These are phyloP conservation scores for Tolypocladium sp. DNA, from an alignment of 2,329 filamentous ascomycete species.

Conservation along the genomic window DNA sequence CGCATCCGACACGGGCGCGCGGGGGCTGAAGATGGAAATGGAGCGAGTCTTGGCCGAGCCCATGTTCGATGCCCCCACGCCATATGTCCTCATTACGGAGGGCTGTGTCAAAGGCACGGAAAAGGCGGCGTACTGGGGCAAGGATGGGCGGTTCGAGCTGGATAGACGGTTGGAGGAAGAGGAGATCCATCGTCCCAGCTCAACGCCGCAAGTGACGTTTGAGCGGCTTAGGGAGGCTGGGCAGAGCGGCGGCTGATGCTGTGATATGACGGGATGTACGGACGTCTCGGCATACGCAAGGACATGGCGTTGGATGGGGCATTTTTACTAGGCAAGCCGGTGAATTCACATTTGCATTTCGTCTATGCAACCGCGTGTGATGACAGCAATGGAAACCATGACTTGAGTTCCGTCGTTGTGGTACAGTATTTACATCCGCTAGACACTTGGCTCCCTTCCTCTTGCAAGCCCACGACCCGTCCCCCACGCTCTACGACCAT, in stretches of 20 bases:
- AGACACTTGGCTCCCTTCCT: conserved; percentile 17
- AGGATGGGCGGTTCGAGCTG: conserved; percentile 61
- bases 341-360: conserved; percentile 5
- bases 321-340: conserved; percentile 3
- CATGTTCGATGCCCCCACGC: conserved; percentile 73
- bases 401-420: conserved; percentile 28
- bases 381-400: conserved; percentile 17
- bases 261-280: conserved; percentile 3
- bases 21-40: conserved; percentile 72
- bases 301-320: not conserved
- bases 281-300: not conserved
- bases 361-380: conserved; percentile 7
- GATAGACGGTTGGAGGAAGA: conserved; percentile 61
- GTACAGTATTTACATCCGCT: conserved; percentile 34
- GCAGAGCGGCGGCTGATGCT: conserved; percentile 33
- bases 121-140: conserved; percentile 54
- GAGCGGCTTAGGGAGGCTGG: conserved; percentile 37
- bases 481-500: conserved; percentile 19
- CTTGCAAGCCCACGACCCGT: conserved; percentile 5
- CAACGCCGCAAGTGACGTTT: conserved; percentile 18
- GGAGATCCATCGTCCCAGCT: conserved; percentile 24
- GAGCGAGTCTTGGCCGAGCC: conserved; percentile 69
- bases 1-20: conserved; percentile 61
- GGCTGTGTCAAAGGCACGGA: conserved; percentile 55
- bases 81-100: conserved; percentile 67